Percentiles rank a stretch among this genome's conserved stretches.
These are phyloP conservation scores for Ambrosia trifida DNA, from an alignment of 129 eudicot genomes.

Conservation along the genomic window DNA sequence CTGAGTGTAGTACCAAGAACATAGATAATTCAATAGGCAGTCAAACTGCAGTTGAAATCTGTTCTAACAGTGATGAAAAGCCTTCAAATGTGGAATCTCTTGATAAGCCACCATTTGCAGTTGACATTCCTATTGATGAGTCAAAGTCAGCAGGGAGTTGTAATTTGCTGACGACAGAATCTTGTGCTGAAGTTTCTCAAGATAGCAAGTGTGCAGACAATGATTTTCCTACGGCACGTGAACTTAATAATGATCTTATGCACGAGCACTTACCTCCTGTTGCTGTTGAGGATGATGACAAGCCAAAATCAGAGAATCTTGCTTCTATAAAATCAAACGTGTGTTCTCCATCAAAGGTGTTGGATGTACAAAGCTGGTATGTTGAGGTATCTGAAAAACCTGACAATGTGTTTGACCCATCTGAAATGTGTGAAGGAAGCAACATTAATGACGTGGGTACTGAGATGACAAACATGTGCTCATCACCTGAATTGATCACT, in stretches of 20 bases:
- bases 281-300: slow-evolving; percentile 22
- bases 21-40: slow-evolving; percentile 21
- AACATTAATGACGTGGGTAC: slow-evolving; percentile 17
- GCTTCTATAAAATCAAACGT: slow-evolving; percentile 23
- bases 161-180: not conserved
- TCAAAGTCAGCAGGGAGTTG: not conserved
- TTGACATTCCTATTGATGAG: slow-evolving; percentile 5
- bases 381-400: slow-evolving; percentile 24
- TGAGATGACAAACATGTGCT: slow-evolving; percentile 18
- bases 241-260: not conserved
- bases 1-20: slow-evolving; percentile 22
- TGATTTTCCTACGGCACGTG: slow-evolving; percentile 2
- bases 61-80: slow-evolving; percentile 9
- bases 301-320: slow-evolving; percentile 10
- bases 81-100: slow-evolving; percentile 22
- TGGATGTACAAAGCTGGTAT: slow-evolving; percentile 8
- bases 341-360: slow-evolving; percentile 20
- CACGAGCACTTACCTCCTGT: slow-evolving; percentile 24
- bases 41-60: slow-evolving; percentile 24
- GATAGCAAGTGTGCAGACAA: slow-evolving; percentile 5
- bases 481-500: slow-evolving; percentile 33
- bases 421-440: slow-evolving; percentile 33
- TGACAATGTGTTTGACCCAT: slow-evolving; percentile 20
- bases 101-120: slow-evolving; percentile 10
- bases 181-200: slow-evolving; percentile 1